Conservation (phyloP, 805 yeast species). For the Phaffomyces antillensis region DNA sequence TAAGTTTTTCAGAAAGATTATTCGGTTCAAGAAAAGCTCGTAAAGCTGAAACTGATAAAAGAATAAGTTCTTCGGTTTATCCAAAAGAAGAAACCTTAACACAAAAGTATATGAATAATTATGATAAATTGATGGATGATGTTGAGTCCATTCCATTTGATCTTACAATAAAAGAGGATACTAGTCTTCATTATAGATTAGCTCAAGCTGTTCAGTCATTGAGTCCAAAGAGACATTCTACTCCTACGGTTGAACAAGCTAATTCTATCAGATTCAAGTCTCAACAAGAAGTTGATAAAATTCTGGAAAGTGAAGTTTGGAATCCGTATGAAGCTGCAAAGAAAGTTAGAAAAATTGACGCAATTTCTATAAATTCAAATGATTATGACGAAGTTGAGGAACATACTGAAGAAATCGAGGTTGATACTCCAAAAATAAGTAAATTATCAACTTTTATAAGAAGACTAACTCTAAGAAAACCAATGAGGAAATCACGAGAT, state of each 20-base stretch:
- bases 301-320: slow-evolving; percentile 8
- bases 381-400: slow-evolving; percentile 2
- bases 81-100: slow-evolving; percentile 20
- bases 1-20: slow-evolving; percentile 7
- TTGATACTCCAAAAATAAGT: not conserved
- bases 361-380: slow-evolving; percentile 7
- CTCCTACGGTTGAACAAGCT: not conserved
- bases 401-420: not conserved
- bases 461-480: slow-evolving; percentile 2
- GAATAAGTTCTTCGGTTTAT: slow-evolving; percentile 2
- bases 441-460: slow-evolving; percentile 2
- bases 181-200: slow-evolving; percentile 4
- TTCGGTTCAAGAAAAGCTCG: not conserved
- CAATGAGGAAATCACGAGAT: not conserved
- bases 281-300: not conserved
- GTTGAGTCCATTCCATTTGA: slow-evolving; percentile 21
- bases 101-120: slow-evolving; percentile 19
- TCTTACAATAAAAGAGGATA: slow-evolving; percentile 8
- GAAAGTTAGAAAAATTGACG: slow-evolving; percentile 5
- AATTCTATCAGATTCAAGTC: slow-evolving; percentile 5
- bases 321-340: slow-evolving; percentile 19
- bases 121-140: slow-evolving; percentile 17
- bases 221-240: slow-evolving; percentile 13
- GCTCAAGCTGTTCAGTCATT: slow-evolving; percentile 9
- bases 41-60: not conserved